Base-by-base conservation (phyloP, 108 stramenopile genomes). In the Chaetoceros tenuissimus region DNA sequence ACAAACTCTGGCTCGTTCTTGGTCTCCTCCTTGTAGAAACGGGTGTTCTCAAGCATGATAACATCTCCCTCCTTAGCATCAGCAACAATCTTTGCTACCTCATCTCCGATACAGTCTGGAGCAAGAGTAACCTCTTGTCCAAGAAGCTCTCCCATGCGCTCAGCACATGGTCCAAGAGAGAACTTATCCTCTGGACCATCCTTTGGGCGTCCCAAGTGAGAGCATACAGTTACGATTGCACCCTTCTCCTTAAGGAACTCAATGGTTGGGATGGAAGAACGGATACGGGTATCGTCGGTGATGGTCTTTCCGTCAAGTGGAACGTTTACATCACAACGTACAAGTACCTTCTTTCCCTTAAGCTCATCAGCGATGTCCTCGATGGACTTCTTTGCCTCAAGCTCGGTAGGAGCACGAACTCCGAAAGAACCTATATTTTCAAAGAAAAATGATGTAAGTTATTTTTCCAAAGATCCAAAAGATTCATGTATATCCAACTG, bases 251-350 rank as follows among this genome's bases (percentile, higher is more conserved):
- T 84, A 57, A 98, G 87, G 90, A 86, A 96, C 68, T 98, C 87
- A 62, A 99, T 94, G 80, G 97, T 97, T 47, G 99, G 99, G 63
- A 99, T 78, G 56, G 96, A 94, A 18, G 94, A 91, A 31, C 97
- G 94, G 85, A 99, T 98, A 67, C 99, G 95, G 62, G 97, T 98
- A 74, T 98, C 97, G 61, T 99, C 97, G 54, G 94, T 96, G 81
- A 99, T 98, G 46, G 61, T 92, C 81, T 89, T 89, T 72, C 87
- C 95, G 72, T 92, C 89, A 64, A 98, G 92, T 53, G 97, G 97
- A 34, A 98, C 97, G 71, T 98, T 98, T 47, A 98, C 84, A 79
- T 98, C 97, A 68, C 94, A 95, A 48, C 97, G 93, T 53, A 98
- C 80, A 34, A 98, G 78, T 43, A 98, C 94, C 74, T 84, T 94